Base-by-base conservation (phyloP, 192 early-diverging fungal genomes). In the Coemansia asiatica region DNA sequence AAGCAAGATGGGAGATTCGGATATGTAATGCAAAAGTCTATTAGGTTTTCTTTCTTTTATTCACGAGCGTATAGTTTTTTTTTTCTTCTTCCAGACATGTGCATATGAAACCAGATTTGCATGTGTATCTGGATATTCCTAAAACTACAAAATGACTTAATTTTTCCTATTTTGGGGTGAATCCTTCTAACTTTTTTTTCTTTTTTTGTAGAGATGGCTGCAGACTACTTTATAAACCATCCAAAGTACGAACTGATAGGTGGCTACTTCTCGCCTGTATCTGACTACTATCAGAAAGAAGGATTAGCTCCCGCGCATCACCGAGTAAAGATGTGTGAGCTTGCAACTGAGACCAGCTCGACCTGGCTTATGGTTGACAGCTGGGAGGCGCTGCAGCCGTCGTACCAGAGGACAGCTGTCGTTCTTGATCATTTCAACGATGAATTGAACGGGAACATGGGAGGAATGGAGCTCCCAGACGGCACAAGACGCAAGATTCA, bases 201-300 rank as follows among this genome's bases (percentile, higher is more conserved):
- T 16, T n/a, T 46, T 16, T n/a, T 46, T 35, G 40, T 82, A 83
- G 81, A 99, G 72, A 97, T 99, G 94, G 95, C 94, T 1, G 84
- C 85, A n/a, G 97, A 98, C 70, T 87, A 94, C 56, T 83, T 98
- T 55, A 81, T 64, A 68, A 60, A 60, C 23, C 83, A 89, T 53
- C 67, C 81, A 26, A 74, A 87, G 28, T 96, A 91, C 71, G 94
- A 98, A 75, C 79, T 98, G 57, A 72, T 98, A 59, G 95, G 92
- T 9, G 97, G 96, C 10, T 98, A 98, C 79, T 98, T 94, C 78
- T 96, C 94, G 6, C 97, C 97, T 1, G 97, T 99, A 15, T 92
- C 91, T 0, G 95, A 97, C 63, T 91, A 87, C 59, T 99, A 99
- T 70, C 86, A 88, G 60, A 98, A 99, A 70, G 88, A 90, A 60